Evolutionary conservation across 2,329 filamentous ascomycete genomes (phyloP), one percentile per base, ranked within the genome.

Genomic region (Xylaria sp.): DNA sequence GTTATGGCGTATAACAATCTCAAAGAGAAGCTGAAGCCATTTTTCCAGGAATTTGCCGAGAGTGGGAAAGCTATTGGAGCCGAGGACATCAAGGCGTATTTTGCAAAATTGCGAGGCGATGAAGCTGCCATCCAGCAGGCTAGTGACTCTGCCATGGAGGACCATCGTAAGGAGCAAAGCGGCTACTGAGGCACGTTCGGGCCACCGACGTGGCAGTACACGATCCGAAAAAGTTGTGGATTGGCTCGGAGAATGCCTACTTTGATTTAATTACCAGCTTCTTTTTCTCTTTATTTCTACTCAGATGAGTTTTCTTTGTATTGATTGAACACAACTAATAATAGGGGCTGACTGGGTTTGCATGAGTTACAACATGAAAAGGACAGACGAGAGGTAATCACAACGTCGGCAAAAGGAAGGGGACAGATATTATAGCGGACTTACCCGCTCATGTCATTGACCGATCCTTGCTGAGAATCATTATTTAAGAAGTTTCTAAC

Each of bases 1-100:
- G 93, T 96, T 51, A 97, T 97, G 92, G 93, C 92, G 0, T 99
- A 97, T 76, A 97, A 97, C 69, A 89, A 96, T 69, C 82, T 99
- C 61, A 94, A 95, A 71, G 92, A 97, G 70, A 92, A 93, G 72
- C 85, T 99, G n/a, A 96, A 93, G 79, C 87, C 88, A 0, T 97
- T 99, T 73, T 85, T 99, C 69, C 86, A 92, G 75, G 89, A 95
- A 49, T 99, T 96, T 72, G 94, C 94, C 0, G 91, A 97, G 71
- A 95, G 88, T 63, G 93, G 93, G 0, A 79, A 90, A 73, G 87
- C 90, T 0, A 92, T 99, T 19, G 88, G 91, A 1, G 93, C 93
- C 0, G 94, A 99, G 71, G 92, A 97, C 75, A 94, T 99, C 75
- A 99, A 97, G 75, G 85, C 85, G 1, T 96, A 97, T 73, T 99